phyloP scores from a whole-genome alignment of 306 rosid genomes.

The Quercus agrifolia region DNA sequence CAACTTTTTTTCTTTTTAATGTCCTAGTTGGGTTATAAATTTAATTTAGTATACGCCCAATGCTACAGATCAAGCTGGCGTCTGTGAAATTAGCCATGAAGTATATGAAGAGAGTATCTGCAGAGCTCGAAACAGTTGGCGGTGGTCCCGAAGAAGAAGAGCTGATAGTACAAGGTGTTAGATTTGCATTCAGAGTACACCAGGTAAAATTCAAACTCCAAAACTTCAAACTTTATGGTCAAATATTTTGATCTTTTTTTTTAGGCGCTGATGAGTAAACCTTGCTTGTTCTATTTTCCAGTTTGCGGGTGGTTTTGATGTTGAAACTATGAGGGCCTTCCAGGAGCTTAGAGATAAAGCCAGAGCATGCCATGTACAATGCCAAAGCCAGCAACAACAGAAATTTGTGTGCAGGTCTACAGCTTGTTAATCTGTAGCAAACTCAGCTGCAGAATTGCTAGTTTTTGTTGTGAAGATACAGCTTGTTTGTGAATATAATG shows the following conservation, averaged over 20 bases:
- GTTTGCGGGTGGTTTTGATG: conserved; percentile 98
- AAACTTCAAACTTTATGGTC: not conserved
- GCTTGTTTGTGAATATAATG: conserved; percentile 43
- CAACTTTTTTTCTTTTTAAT: not conserved
- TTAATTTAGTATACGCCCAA: not conserved
- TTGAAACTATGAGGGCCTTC: conserved; percentile 92
- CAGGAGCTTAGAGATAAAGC: conserved; percentile 95
- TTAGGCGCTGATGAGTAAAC: not conserved
- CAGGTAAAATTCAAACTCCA: conserved; percentile 52
- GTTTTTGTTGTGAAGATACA: conserved; percentile 45
- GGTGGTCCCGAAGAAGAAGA: conserved; percentile 98
- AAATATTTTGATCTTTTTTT: not conserved
- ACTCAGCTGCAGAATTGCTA: conserved; percentile 67
- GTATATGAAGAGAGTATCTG: conserved; percentile 94
- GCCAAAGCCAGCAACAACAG: conserved; percentile 72
- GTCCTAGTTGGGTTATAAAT: not conserved
- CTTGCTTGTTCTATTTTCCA: conserved; percentile 30
- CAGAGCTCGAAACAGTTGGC: conserved; percentile 82
- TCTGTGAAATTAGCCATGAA: conserved; percentile 93
- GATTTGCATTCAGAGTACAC: conserved; percentile 96
- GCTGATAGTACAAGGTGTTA: conserved; percentile 85
- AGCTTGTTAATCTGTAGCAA: conserved; percentile 71
- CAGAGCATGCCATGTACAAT: conserved; percentile 76
- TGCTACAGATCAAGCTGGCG: conserved; percentile 84
- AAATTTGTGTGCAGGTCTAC: conserved; percentile 66